phyloP scores from a whole-genome alignment of 176 grass and related monocot species.

The Microstegium vimineum region DNA sequence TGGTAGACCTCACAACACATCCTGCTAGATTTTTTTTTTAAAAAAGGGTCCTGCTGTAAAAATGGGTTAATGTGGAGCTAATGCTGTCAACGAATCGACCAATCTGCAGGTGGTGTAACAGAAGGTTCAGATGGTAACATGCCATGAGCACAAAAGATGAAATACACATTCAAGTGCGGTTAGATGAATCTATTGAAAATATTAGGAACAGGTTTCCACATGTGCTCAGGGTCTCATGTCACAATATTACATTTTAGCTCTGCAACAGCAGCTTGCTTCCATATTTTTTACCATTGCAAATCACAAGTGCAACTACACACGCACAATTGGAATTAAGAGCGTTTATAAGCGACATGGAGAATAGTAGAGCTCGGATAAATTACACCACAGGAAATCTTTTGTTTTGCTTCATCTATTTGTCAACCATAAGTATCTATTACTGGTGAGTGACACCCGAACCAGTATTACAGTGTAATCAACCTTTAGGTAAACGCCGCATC shows the following conservation, averaged over 20 bases:
- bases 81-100: not conserved
- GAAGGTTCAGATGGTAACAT: not conserved
- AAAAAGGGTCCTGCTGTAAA: not conserved
- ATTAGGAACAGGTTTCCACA: not conserved
- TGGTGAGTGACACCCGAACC: not conserved
- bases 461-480: slow-evolving; percentile 17
- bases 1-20: not conserved
- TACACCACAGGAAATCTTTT: slow-evolving; percentile 5
- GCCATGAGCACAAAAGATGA: not conserved
- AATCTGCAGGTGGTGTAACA: not conserved
- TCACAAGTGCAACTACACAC: not conserved
- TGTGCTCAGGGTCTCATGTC: not conserved
- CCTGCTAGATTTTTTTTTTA: not conserved
- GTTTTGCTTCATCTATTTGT: slow-evolving; percentile 11
- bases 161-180: not conserved
- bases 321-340: not conserved
- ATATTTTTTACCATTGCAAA: not conserved
- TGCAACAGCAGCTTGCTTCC: not conserved
- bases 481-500: not conserved
- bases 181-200: not conserved
- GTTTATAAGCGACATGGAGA: not conserved
- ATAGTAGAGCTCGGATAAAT: not conserved
- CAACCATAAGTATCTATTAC: slow-evolving; percentile 4
- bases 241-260: not conserved
- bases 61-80: not conserved